phyloP scores from a whole-genome alignment of 352 stramenopile species.

The Peronosclerospora sorghi region DNA sequence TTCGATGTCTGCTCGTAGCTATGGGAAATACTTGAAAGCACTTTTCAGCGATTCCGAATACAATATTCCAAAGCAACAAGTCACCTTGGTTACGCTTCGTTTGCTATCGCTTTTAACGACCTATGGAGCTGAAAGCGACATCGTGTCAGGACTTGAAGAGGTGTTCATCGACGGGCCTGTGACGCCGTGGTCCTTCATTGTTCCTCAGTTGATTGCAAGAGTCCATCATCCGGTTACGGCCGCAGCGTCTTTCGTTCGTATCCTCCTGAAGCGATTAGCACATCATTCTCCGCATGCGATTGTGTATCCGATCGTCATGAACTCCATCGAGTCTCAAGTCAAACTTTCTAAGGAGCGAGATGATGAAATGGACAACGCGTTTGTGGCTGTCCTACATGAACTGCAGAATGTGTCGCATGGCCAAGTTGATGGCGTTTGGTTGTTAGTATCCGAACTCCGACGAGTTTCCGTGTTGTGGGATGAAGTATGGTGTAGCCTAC shows the following conservation, averaged over 20 bases:
- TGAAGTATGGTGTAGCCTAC: conserved; percentile 58
- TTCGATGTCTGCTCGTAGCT: conserved; percentile 28
- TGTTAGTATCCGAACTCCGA: conserved; percentile 62
- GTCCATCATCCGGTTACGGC: conserved; percentile 37
- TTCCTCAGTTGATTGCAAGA: conserved; percentile 65
- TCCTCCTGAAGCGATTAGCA: conserved; percentile 55
- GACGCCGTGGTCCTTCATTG: conserved; percentile 44
- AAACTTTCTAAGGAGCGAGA: conserved; percentile 2
- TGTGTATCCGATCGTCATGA: conserved; percentile 67
- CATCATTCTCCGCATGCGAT: conserved; percentile 48
- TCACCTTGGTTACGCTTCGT: conserved; percentile 44
- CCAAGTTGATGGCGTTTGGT: conserved; percentile 41
- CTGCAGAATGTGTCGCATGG: conserved; percentile 26
- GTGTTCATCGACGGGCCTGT: conserved; percentile 42
- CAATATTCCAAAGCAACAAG: conserved; percentile 14
- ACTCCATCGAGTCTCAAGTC: conserved; percentile 24
- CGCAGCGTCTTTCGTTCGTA: conserved; percentile 41
- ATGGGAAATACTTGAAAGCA: conserved; percentile 26
- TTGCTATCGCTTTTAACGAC: conserved; percentile 55
- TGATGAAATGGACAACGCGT: conserved; percentile 6
- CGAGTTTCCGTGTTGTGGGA: conserved; percentile 79
- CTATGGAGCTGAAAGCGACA: conserved; percentile 36
- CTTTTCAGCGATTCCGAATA: conserved; percentile 2
- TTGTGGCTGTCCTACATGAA: conserved; percentile 33
- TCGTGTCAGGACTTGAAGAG: conserved; percentile 30